These are phyloP conservation scores for Bathelium albidoporum DNA, from an alignment of 495 filamentous ascomycete genomes.

Conservation along the genomic window DNA sequence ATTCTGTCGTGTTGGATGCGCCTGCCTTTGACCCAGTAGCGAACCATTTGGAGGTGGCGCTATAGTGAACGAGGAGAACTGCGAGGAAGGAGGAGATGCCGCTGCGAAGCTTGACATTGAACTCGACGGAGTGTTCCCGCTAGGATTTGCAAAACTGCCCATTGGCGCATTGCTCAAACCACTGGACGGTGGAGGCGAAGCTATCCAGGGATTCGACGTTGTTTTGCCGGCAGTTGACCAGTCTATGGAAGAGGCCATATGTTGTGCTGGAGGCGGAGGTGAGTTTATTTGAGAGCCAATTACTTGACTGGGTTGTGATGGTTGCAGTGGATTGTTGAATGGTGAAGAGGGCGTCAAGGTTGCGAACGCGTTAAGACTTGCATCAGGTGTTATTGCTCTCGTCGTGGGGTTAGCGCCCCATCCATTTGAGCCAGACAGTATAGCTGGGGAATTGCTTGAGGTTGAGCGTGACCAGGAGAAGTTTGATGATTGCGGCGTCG, in stretches of 20 bases:
- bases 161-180: background rate
- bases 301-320: conserved; percentile 1
- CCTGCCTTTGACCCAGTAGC: background rate
- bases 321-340: conserved; percentile 20
- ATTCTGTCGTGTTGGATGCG: background rate
- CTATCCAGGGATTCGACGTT: conserved; percentile 1
- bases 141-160: background rate
- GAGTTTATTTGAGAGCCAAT: background rate
- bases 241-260: conserved; percentile 11
- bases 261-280: conserved; percentile 3
- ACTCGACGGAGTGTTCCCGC: background rate
- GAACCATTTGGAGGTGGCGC: conserved; percentile 1
- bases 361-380: conserved; percentile 15
- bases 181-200: background rate
- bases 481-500: conserved; percentile 26
- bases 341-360: conserved; percentile 13
- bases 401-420: conserved; percentile 1
- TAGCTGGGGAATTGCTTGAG: conserved; percentile 19
- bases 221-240: conserved; percentile 16
- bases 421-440: conserved; percentile 15
- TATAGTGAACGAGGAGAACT: conserved; percentile 5
- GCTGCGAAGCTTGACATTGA: conserved; percentile 8
- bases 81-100: conserved; percentile 16
- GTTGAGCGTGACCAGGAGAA: conserved; percentile 40
- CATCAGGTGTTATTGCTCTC: conserved; percentile 35